Evolutionary conservation across 176 grass and related monocot genomes (phyloP).

Genomic region (Elymus sibiricus): DNA sequence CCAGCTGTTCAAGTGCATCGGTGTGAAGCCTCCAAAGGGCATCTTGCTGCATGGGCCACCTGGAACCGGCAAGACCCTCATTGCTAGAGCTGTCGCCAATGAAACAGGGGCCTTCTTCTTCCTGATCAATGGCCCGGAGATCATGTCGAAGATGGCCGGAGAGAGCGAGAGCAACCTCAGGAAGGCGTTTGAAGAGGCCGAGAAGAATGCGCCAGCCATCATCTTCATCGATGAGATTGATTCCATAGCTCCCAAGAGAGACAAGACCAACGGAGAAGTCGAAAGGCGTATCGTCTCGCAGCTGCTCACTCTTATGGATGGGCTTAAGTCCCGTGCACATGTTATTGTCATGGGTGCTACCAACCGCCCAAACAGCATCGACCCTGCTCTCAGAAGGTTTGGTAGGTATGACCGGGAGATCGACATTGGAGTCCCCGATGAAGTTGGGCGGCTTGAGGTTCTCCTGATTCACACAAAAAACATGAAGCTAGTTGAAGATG

Average conservation of each 20-base stretch:
- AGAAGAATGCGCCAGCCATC: slow-evolving; percentile 78
- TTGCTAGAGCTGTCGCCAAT: slow-evolving; percentile 73
- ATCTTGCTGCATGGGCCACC: slow-evolving; percentile 4
- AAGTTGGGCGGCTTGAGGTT: no score
- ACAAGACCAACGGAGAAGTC: slow-evolving; percentile 80
- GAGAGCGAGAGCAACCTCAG: slow-evolving; percentile 81
- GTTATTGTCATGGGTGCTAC: slow-evolving; percentile 1
- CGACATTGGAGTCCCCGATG: not conserved
- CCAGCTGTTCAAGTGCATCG: slow-evolving; percentile 38
- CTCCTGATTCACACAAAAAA: no score
- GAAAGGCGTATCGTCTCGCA: slow-evolving; percentile 85
- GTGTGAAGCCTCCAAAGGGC: no score
- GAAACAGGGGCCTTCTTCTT: slow-evolving; percentile 76
- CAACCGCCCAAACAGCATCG: slow-evolving; percentile 30
- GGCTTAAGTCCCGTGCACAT: slow-evolving; percentile 57
- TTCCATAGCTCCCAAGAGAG: not conserved
- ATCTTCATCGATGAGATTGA: slow-evolving; percentile 80
- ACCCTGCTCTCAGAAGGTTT: slow-evolving; percentile 72
- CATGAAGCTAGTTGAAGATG: slow-evolving; percentile 56
- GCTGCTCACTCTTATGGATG: slow-evolving; percentile 81
- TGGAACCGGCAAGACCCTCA: slow-evolving; percentile 46
- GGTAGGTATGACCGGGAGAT: slow-evolving; percentile 80
- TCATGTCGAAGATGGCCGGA: slow-evolving; percentile 41
- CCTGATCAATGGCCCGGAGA: no score
- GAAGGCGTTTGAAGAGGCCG: slow-evolving; percentile 83